These are phyloP conservation scores for Leccinum arenicola DNA, from an alignment of 768 basidiomycete genomes.

Conservation along the genomic window DNA sequence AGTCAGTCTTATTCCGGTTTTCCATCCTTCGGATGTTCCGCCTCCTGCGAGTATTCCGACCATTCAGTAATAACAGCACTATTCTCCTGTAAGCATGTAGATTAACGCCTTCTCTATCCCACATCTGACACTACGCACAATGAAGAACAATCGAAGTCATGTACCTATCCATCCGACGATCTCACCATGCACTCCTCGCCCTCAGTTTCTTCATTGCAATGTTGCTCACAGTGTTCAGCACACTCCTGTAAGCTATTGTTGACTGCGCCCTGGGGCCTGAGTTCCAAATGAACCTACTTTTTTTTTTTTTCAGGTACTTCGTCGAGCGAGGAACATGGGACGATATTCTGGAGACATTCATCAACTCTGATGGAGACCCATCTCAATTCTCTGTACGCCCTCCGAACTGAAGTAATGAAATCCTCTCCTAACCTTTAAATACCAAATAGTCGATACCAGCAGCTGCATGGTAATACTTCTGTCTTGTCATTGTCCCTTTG, in stretches of 20 bases:
- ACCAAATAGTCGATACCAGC: constrained; percentile 59
- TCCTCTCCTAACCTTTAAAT: not conserved
- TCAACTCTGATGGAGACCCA: constrained; percentile 82
- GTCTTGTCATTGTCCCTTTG: not conserved
- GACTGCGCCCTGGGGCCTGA: not conserved
- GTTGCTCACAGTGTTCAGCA: constrained; percentile 85
- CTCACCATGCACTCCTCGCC: constrained; percentile 83
- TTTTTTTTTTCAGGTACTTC: constrained; percentile 59
- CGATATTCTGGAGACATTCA: constrained; percentile 69
- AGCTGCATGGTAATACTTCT: constrained; percentile 63
- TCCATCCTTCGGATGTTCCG: constrained; percentile 90
- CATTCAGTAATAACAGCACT: constrained; percentile 82
- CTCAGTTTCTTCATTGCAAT: constrained; percentile 87
- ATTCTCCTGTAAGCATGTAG: constrained; percentile 66
- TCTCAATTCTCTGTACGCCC: constrained; percentile 67
- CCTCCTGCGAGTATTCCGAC: constrained; percentile 82
- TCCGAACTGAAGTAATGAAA: not conserved
- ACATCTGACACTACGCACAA: not conserved
- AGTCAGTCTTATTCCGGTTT: constrained; percentile 87
- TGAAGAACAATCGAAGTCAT: constrained; percentile 85
- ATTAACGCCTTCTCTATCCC: not conserved
- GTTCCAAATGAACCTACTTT: not conserved
- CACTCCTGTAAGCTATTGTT: constrained; percentile 56
- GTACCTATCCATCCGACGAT: constrained; percentile 83
- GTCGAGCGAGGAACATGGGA: constrained; percentile 92